Evolutionary conservation across 805 yeast genomes (phyloP), one percentile per base, ranked within the genome.

Genomic region (Lachancea fermentati): DNA sequence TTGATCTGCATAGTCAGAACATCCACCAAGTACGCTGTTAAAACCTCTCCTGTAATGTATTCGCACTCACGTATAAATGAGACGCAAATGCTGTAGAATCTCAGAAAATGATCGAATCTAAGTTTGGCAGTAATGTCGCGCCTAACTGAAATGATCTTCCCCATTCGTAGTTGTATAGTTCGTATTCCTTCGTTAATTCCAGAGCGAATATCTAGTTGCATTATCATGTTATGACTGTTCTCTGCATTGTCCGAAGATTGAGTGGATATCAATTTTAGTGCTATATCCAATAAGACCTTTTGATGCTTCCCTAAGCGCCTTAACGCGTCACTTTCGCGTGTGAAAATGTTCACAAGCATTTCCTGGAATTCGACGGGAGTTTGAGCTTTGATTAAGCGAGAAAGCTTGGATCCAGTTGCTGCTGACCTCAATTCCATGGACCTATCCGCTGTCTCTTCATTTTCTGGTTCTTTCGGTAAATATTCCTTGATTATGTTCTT

Each of bases 11-110:
- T 70, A n/a, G 72, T 75, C 12, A 88, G 62, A 52, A 79, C 75
- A 42, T 80, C 85, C 38, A 81, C 76, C 19, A 91, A 64, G n/a
- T 76, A 79, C 19, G 72, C 69, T 0, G 77, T 70, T 11, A 72
- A 60, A 5, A 75, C 70, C 42, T 72, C 76, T 0, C 95, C 95
- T 4, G 87, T 79, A 4, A 89, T 74, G 11, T 78, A 69, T 59
- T 93, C 97, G 58, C 95, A 85, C 54, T 87, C 95, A 35, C 75
- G 76, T 31, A 88, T 67, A 56, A 89, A 89, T 16, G 81, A 68
- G 0, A 81, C 75, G 41, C 79, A 77, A 11, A 84, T 65, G 2
- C 82, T 68, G 59, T 79, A 86, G 37, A 86, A 72, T 43, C 78
- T 67, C 34, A 85, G 54, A 62, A 88, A 89, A 48, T 72, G 75